Evolutionary conservation across 352 stramenopile genomes (phyloP).

Genomic region (Phytophthora meadii): DNA sequence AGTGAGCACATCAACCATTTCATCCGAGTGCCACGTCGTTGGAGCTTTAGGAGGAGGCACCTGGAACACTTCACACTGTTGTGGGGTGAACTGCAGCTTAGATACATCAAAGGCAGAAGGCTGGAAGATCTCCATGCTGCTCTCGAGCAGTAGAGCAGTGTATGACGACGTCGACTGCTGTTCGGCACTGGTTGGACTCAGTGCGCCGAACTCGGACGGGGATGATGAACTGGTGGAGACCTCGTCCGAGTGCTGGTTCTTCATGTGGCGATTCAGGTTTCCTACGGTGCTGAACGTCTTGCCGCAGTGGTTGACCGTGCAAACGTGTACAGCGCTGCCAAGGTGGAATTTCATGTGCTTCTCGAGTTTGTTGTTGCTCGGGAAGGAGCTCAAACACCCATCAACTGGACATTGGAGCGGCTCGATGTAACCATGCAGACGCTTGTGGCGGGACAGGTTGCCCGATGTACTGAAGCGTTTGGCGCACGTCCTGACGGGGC

Average conservation of each 20-base stretch:
- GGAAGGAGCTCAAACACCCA: conserved; percentile 45
- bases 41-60: conserved; percentile 12
- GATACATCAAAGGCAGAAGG: conserved; percentile 27
- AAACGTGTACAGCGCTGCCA: conserved; percentile 52
- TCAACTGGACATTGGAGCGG: conserved; percentile 46
- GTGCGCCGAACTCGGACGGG: conserved; percentile 14
- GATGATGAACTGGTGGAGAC: conserved; percentile 10
- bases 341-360: conserved; percentile 69
- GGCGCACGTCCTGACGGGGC: conserved; percentile 39
- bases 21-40: conserved; percentile 29
- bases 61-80: conserved; percentile 14
- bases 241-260: conserved; percentile 44
- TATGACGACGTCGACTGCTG: conserved; percentile 29
- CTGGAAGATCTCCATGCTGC: conserved; percentile 22
- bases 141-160: conserved; percentile 30
- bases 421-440: conserved; percentile 52
- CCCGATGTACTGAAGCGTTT: conserved; percentile 68
- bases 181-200: conserved; percentile 34
- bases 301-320: conserved; percentile 49
- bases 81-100: conserved; percentile 11
- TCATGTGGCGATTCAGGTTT: conserved; percentile 61
- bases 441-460: conserved; percentile 65
- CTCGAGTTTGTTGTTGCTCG: conserved; percentile 59
- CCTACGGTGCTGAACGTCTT: conserved; percentile 68
- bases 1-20: conserved; percentile 39